Base-by-base conservation (phyloP, 169 alveolate species). In the Eimeria nieschulzi region DNA sequence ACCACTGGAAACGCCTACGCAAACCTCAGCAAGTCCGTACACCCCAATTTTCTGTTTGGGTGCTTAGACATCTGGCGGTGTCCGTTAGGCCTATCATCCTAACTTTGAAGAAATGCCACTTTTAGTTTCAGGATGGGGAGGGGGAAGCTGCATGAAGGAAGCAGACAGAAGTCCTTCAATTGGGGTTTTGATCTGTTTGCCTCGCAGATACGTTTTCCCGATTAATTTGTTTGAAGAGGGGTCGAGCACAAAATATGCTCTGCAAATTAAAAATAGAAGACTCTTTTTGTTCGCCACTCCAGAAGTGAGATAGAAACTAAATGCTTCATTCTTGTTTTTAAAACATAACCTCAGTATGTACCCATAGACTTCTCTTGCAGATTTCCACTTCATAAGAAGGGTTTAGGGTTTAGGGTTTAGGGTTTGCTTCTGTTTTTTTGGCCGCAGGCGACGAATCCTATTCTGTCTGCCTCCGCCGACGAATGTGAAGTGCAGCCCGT, bases 121-220 rank as follows among this genome's bases (percentile, higher is more conserved):
- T 23, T 33, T 33, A 33, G 46, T 33, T 0, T 33, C 46, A 3
- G 46, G 46, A 33, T 33, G 46, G 46, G 46, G 46, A 33, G 3
- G 46, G 46, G 46, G 46, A 33, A 0, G 46, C 46, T 33, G 46
- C 46, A 33, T 33, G 46, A 33, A 33, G 46, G 46, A 33, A 33
- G 46, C 46, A 33, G 46, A 33, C 46, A 33, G 46, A 33, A 33
- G 46, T 0, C 46, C 0, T 33, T 33, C 46, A 33, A 3, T 33
- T 1, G 3, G 46, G 46, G 46, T 33, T 33, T 33, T 59, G 66
- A 59, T 59, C n/a, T 59, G 5, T 13, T 59, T 59, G 13, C n/a
- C 21, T 10, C 15, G 1, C 87, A 91, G 94, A 83, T 91, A 91
- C 83, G 94, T 91, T 53, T 91, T 91, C 66, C 94, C 94, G 59